Percentiles rank a stretch among this genome's conserved stretches.
phyloP scores from a whole-genome alignment of 371 early-diverging fungal genomes.

The Mortierella sp. region DNA sequence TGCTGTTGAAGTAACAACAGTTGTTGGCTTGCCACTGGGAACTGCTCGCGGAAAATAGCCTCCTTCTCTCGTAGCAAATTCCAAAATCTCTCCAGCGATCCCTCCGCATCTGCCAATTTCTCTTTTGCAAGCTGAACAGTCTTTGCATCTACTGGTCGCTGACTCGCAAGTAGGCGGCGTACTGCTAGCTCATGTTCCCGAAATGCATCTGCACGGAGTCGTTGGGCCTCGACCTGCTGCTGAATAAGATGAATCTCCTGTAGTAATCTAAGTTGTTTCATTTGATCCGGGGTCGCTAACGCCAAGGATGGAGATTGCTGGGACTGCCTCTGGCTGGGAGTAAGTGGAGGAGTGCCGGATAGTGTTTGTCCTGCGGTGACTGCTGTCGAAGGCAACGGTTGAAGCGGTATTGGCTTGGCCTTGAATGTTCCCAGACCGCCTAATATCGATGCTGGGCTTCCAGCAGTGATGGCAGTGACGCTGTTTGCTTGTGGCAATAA shows the following conservation, averaged over 20 bases:
- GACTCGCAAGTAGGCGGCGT: conserved; percentile 24
- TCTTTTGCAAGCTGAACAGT: conserved; percentile 28
- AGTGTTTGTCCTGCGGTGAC: conserved; percentile 20
- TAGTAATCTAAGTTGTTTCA: conserved; percentile 29
- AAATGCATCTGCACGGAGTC: conserved; percentile 26
- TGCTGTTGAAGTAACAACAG: conserved; percentile 46
- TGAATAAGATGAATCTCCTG: conserved; percentile 42
- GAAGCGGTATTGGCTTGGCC: neutral
- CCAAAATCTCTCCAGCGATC: conserved; percentile 28
- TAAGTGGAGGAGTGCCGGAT: conserved; percentile 8
- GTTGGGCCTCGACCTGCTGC: conserved; percentile 37
- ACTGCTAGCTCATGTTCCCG: conserved; percentile 38
- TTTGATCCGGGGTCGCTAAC: conserved; percentile 44
- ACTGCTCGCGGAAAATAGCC: conserved; percentile 28
- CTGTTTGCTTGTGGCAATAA: neutral
- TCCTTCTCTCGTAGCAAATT: conserved; percentile 34
- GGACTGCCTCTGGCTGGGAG: neutral
- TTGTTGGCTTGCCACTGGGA: conserved; percentile 37
- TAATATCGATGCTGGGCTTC: neutral
- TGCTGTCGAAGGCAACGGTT: conserved; percentile 4
- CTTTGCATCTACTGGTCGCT: conserved; percentile 28
- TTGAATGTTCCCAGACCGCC: neutral
- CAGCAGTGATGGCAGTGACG: neutral
- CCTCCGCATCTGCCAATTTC: conserved; percentile 33
- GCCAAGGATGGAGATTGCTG: conserved; percentile 9